Base-by-base conservation (phyloP, 257 asterid species). In the Nyctanthes arbortristis region DNA sequence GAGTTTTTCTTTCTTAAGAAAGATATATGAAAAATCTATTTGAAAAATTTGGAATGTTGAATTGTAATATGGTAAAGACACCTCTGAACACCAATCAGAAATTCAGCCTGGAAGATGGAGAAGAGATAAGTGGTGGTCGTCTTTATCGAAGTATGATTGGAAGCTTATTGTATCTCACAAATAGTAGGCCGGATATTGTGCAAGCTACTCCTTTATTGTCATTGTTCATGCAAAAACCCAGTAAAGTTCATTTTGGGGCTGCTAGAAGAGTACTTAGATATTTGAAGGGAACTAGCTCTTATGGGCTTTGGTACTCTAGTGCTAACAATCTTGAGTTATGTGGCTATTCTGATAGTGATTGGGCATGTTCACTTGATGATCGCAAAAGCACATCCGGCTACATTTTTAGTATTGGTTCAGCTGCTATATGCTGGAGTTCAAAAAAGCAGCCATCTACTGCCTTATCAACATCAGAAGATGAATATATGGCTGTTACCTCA, bases 401-500 rank as follows among this genome's bases (percentile, higher is more conserved):
- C 7, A 22, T 54, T 3, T 54, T 54, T 10, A 54, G 2, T 7
- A 27, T 54, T 57, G 34, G 63, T 20, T 24, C 34, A 25, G 25
- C 6, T 28, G 32, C 63, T 0, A 57, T 57, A 8, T 57, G 33
- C 0, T 57, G 63, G 63, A 22, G 32, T 28, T 57, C 63, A 57
- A 57, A 57, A n/a, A 57, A 57, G 12, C 63, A 57, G 1, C 34
- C 63, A 5, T 57, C 63, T 12, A 57, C 9, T 24, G 63, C 63
- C 10, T 25, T 57, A 14, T 57, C 32, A 33, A 22, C 34, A 24
- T 57, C 63, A 24, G 63, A 57, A 27, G 63, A 9, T 25, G 63
- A 25, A 57, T 57, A 57, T 13, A 57, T 57, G 34, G 63, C 63
- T 27, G n/a, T 11, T 25, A 57, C 4, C 6, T 57, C 7, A 25